Conservation (phyloP, 345 rosid genomes). For the Ricinus communis region DNA sequence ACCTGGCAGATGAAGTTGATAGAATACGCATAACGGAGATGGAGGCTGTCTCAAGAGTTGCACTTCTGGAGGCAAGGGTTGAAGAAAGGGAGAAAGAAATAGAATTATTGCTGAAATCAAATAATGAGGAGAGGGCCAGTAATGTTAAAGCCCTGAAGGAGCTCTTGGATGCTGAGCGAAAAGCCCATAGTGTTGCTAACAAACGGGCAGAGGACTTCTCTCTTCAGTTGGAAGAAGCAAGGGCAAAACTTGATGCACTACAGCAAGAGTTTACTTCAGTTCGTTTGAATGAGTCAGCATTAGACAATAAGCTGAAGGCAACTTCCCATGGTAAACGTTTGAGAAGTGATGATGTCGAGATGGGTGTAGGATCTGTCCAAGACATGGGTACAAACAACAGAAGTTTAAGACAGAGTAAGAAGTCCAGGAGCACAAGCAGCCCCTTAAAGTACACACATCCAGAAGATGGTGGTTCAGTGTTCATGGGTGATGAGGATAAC, state of each 20-base stretch:
- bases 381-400: conserved; percentile 50
- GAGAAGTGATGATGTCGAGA: conserved; percentile 60
- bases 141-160: conserved; percentile 77
- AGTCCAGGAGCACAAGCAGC: conserved; percentile 64
- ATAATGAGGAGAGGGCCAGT: conserved; percentile 76
- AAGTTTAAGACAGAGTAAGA: conserved; percentile 54
- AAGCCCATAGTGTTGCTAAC: conserved; percentile 68
- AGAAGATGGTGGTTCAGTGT: conserved; percentile 71
- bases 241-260: conserved; percentile 71
- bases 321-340: conserved; percentile 67
- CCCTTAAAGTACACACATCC: conserved; percentile 40
- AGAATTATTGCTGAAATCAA: conserved; percentile 65
- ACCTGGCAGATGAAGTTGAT: conserved; percentile 58
- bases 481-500: conserved; percentile 58
- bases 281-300: conserved; percentile 79
- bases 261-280: conserved; percentile 82
- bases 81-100: conserved; percentile 95
- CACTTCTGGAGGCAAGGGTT: conserved; percentile 76
- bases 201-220: conserved; percentile 84
- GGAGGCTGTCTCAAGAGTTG: conserved; percentile 69
- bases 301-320: conserved; percentile 77
- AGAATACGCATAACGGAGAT: conserved; percentile 61
- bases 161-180: conserved; percentile 81
- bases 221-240: conserved; percentile 75
- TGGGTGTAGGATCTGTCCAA: conserved; percentile 63